These are phyloP conservation scores for Brassica incana DNA, from an alignment of 345 rosid genomes.

Conservation along the genomic window DNA sequence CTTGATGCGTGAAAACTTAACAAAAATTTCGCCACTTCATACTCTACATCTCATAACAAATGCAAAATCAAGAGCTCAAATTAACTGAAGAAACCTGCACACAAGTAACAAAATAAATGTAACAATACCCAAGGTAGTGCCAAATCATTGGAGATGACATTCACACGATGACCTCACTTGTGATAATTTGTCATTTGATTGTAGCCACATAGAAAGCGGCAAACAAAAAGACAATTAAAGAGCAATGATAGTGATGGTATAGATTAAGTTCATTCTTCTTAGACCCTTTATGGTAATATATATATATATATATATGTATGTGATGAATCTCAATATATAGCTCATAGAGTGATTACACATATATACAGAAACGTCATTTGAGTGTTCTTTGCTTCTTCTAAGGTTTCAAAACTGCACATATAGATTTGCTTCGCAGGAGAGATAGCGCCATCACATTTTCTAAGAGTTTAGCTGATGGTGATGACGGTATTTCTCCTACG, in stretches of 20 bases:
- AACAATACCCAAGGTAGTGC: not conserved
- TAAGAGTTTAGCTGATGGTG: conserved; percentile 26
- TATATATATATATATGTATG: not conserved
- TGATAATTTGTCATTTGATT: conserved; percentile 22
- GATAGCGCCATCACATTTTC: conserved; percentile 48
- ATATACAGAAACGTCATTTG: not conserved
- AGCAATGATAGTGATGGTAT: conserved; percentile 4
- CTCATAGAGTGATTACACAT: conserved; percentile 5
- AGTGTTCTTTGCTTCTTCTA: conserved; percentile 15
- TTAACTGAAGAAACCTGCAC: not conserved
- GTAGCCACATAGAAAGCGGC: conserved; percentile 35
- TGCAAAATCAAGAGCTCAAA: conserved; percentile 2
- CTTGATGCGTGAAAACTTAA: not conserved
- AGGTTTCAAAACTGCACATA: conserved; percentile 15
- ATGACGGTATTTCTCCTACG: conserved; percentile 47
- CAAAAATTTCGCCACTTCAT: not conserved
- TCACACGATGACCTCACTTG: conserved; percentile 16
- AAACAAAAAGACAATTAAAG: conserved; percentile 28
- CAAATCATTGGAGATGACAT: conserved; percentile 14
- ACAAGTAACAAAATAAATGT: conserved; percentile 1
- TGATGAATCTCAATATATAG: not conserved
- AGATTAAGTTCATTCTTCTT: not conserved
- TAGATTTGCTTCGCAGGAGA: conserved; percentile 55
- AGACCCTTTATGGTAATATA: conserved; percentile 3
- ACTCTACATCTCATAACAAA: not conserved